Conservation (phyloP, 1,284 basidiomycete genomes). For the Tilletia setariae region DNA sequence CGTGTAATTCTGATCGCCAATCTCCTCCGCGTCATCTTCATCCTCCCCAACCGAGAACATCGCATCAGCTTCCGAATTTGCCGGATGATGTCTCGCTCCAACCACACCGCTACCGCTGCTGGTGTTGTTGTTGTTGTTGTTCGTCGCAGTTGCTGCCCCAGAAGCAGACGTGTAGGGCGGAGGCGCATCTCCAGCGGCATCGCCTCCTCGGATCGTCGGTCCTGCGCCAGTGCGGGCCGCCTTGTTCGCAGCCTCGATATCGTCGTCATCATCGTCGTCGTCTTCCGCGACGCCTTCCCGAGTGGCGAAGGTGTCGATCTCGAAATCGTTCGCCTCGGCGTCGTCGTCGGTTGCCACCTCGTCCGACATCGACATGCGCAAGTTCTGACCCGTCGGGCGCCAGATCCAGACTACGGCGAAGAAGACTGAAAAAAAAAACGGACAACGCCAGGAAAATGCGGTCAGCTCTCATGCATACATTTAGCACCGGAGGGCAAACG, state of each 20-base stretch:
- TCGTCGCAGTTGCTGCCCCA: not conserved
- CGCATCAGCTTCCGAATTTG: conserved; percentile 26
- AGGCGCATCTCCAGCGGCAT: not conserved
- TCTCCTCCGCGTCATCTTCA: conserved; percentile 27
- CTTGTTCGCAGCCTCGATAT: conserved; percentile 17
- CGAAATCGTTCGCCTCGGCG: conserved; percentile 71
- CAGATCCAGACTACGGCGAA: conserved; percentile 81
- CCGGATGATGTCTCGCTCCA: not conserved
- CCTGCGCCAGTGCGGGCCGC: not conserved
- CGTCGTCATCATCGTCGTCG: conserved; percentile 35
- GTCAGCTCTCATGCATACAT: not conserved
- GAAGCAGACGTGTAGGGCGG: conserved; percentile 1
- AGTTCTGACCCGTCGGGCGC: conserved; percentile 87
- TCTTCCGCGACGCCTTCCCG: conserved; percentile 22
- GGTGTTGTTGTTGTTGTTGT: not conserved
- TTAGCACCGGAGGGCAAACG: not conserved
- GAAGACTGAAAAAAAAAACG: conserved; percentile 71
- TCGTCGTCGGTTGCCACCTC: conserved; percentile 72
- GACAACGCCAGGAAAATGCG: not conserved
- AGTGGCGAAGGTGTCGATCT: conserved; percentile 66
- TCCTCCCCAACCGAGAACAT: conserved; percentile 46
- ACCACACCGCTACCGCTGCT: not conserved
- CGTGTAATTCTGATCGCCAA: conserved; percentile 17
- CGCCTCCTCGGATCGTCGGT: not conserved
- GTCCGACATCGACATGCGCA: conserved; percentile 60